Evolutionary conservation across 2,329 filamentous ascomycete species (phyloP).

Genomic region (Trichophyton rubrum): DNA sequence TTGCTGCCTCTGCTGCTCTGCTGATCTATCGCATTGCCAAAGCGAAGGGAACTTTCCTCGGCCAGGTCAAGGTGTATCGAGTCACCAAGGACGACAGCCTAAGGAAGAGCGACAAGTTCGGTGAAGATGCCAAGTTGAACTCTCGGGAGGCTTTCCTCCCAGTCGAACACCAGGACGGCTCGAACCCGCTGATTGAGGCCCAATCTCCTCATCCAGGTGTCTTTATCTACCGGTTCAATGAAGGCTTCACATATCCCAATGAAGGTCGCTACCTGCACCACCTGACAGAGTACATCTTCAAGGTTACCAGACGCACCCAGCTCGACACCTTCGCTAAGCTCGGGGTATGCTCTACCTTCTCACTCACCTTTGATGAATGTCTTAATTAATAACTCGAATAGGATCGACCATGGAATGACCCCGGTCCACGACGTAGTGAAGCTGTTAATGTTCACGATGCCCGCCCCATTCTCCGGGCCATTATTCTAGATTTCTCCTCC

Average conservation of each 20-base stretch:
- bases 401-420: conserved; percentile 47
- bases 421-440: conserved; percentile 25
- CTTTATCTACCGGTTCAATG: conserved; percentile 44
- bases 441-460: conserved; percentile 14
- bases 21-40: conserved; percentile 37
- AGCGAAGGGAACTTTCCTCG: conserved; percentile 39
- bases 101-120: conserved; percentile 8
- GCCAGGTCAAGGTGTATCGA: conserved; percentile 17
- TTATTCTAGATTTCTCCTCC: conserved; percentile 45
- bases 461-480: conserved; percentile 40
- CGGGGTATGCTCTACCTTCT: conserved; percentile 8
- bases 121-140: conserved; percentile 12
- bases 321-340: conserved; percentile 19
- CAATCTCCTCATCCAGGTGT: conserved; percentile 42
- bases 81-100: conserved; percentile 13
- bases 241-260: conserved; percentile 47
- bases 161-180: conserved; percentile 39
- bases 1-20: conserved; percentile 33
- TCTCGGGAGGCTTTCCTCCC: conserved; percentile 37
- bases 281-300: conserved; percentile 36
- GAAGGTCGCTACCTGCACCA: conserved; percentile 41
- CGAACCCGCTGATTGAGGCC: conserved; percentile 38
- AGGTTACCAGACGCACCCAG: conserved; percentile 36
- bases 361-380: background rate
- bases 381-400: conserved; percentile 3